Conservation (phyloP, 2,329 filamentous ascomycete genomes). For the Claviceps paspali region DNA sequence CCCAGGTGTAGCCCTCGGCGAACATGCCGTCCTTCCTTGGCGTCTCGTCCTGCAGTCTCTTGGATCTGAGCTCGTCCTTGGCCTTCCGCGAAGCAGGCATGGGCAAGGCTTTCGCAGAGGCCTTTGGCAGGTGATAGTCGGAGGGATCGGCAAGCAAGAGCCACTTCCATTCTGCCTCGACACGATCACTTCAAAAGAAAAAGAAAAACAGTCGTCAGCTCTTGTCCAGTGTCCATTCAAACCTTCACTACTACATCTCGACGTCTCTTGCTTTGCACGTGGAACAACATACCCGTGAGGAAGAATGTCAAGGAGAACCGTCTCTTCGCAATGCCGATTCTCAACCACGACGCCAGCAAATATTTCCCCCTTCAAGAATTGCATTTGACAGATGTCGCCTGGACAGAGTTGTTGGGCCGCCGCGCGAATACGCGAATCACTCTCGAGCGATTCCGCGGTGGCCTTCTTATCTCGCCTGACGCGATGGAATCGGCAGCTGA, state of each 20-base stretch:
- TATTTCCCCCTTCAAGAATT: slow-evolving; percentile 71
- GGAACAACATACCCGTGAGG: slow-evolving; percentile 74
- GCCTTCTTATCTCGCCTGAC: slow-evolving; percentile 69
- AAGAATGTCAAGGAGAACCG: slow-evolving; percentile 64
- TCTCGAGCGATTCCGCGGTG: slow-evolving; percentile 53
- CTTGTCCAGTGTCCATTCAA: too few relatives aligned
- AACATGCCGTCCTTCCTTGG: slow-evolving; percentile 53
- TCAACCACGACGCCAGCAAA: slow-evolving; percentile 81
- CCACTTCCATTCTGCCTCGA: slow-evolving; percentile 79
- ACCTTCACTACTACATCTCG: too few relatives aligned
- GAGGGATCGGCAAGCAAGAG: slow-evolving; percentile 56
- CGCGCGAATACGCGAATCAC: slow-evolving; percentile 50
- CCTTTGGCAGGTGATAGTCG: slow-evolving; percentile 58
- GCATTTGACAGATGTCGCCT: slow-evolving; percentile 74
- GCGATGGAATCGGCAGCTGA: slow-evolving; percentile 88
- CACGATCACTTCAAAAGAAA: slow-evolving; percentile 44
- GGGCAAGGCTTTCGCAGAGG: slow-evolving; percentile 56
- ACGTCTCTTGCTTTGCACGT: too few relatives aligned
- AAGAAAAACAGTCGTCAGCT: too few relatives aligned
- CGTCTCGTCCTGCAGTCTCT: slow-evolving; percentile 43
- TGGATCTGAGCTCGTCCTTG: slow-evolving; percentile 53
- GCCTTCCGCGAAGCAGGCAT: slow-evolving; percentile 49
- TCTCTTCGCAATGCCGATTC: slow-evolving; percentile 62
- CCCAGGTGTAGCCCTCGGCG: slow-evolving; percentile 54
- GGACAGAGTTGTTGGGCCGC: slow-evolving; percentile 53